Base-by-base conservation (phyloP, 345 rosid species). In the Citrus mangshanensis region DNA sequence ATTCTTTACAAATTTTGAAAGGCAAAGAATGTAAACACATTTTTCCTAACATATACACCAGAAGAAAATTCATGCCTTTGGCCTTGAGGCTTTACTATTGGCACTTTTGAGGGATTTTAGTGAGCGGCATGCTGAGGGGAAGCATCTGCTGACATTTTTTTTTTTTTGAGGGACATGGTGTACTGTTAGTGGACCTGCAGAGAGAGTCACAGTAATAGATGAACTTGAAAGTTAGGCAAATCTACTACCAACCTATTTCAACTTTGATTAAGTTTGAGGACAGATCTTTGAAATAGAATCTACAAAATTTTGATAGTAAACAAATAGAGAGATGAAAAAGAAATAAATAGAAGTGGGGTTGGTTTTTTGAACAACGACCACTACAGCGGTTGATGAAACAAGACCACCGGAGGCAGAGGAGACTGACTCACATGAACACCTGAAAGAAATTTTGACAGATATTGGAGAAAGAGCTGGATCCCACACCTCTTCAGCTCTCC, bases 361-460 rank as follows among this genome's bases (percentile, higher is more conserved):
- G 38, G 65, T 42, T 66, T 66, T 13, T 24, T 24, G 69, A 65
- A 72, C 74, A 71, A 68, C 13, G 78, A 68, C 69, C 10, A 19
- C 40, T 32, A 35, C 68, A 77, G 81, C 56, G 22, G 14, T 70
- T 64, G 84, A 84, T 78, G 79, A 77, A 80, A 74, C 76, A 82
- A 82, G 74, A 76, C 37, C 65, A 71, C 35, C 46, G 73, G 62
- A 14, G 30, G 9, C 27, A 32, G 46, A 75, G 70, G 14, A 24
- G 27, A 68, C 78, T 61, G 62, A 62, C 58, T 34, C 54, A 25
- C 30, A 49, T 49, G 56, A 54, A 70, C 62, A 81, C 34, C 25
- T 40, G 58, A 70, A 73, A 34, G 32, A 14, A 2, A 34, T 6
- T 5, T 55, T 22, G 70, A 46, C 28, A 59, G 18, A 35, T 55